Evolutionary conservation across 352 stramenopile genomes (phyloP).

Genomic region (Phytopythium delawarense): DNA sequence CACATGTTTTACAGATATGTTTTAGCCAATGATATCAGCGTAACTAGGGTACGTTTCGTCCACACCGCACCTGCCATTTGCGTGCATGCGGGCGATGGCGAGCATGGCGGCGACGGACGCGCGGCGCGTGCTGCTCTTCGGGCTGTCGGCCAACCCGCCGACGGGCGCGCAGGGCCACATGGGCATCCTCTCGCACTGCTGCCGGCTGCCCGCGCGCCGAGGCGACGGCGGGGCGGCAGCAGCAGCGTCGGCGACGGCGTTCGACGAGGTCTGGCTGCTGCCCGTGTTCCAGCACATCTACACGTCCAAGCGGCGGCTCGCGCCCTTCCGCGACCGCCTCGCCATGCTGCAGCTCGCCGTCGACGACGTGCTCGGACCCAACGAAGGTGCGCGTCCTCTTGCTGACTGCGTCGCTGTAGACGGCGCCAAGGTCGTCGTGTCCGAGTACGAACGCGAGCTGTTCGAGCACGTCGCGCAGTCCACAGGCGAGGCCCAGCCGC

Average conservation of each 20-base stretch:
- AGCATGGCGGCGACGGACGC: background rate
- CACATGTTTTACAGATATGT: constrained; percentile 1
- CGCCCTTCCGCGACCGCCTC: constrained; percentile 68
- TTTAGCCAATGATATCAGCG: constrained; percentile 14
- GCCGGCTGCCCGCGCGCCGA: constrained; percentile 10
- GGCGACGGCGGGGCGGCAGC: background rate
- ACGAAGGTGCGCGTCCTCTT: background rate
- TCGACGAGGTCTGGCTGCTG: constrained; percentile 88
- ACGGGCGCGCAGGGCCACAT: constrained; percentile 71
- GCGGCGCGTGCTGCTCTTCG: constrained; percentile 73
- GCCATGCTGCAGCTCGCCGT: constrained; percentile 66
- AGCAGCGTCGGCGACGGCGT: constrained; percentile 10
- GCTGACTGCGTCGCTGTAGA: background rate
- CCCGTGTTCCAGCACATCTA: constrained; percentile 90
- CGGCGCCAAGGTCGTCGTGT: constrained; percentile 39
- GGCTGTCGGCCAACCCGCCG: constrained; percentile 82
- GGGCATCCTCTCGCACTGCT: constrained; percentile 68
- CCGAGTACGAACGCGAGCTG: constrained; percentile 64
- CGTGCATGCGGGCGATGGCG: background rate
- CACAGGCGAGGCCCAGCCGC: constrained; percentile 17
- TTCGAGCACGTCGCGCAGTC: constrained; percentile 34
- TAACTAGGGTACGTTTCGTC: background rate
- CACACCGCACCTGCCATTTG: background rate
- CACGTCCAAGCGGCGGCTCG: constrained; percentile 69
- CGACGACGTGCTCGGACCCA: constrained; percentile 19